These are phyloP conservation scores for Cryptococcus sp. DNA, from an alignment of 1,284 basidiomycete species.

Conservation along the genomic window DNA sequence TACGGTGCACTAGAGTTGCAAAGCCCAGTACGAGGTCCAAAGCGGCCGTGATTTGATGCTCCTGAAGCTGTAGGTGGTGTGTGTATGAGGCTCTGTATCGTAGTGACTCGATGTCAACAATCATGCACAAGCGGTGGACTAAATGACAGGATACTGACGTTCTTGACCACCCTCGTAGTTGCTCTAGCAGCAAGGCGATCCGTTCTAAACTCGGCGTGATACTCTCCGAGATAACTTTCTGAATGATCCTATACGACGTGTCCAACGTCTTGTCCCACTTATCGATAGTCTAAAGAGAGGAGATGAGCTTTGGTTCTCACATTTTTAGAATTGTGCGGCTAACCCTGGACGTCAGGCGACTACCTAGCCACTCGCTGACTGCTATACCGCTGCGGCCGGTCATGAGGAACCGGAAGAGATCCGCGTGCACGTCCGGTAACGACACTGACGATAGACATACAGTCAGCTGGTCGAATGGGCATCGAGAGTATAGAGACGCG, in stretches of 20 bases:
- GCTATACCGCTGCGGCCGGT: slow-evolving; percentile 39
- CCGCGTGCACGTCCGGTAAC: slow-evolving; percentile 38
- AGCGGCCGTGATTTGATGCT: slow-evolving; percentile 6
- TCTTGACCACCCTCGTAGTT: slow-evolving; percentile 37
- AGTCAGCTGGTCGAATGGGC: neutral
- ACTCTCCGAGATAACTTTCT: slow-evolving; percentile 40
- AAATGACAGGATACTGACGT: slow-evolving; percentile 19
- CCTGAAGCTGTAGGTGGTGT: slow-evolving; percentile 11
- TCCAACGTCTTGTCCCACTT: slow-evolving; percentile 46
- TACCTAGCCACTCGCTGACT: slow-evolving; percentile 48
- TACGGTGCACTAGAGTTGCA: slow-evolving; percentile 30
- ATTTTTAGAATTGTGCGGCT: slow-evolving; percentile 9
- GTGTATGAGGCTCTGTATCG: slow-evolving; percentile 4
- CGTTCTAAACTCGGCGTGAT: slow-evolving; percentile 43
- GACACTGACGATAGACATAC: slow-evolving; percentile 24
- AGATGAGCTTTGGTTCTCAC: neutral
- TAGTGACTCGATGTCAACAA: no score
- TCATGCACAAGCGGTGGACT: no score
- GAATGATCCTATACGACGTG: slow-evolving; percentile 32
- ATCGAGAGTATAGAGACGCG: neutral
- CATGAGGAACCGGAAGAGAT: slow-evolving; percentile 46
- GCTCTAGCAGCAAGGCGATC: slow-evolving; percentile 42
- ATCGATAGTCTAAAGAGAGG: slow-evolving; percentile 33
- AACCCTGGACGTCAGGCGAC: slow-evolving; percentile 43
- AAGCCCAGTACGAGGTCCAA: slow-evolving; percentile 19